These are phyloP conservation scores for Primulina eburnea DNA, from an alignment of 257 asterid species.

Conservation along the genomic window DNA sequence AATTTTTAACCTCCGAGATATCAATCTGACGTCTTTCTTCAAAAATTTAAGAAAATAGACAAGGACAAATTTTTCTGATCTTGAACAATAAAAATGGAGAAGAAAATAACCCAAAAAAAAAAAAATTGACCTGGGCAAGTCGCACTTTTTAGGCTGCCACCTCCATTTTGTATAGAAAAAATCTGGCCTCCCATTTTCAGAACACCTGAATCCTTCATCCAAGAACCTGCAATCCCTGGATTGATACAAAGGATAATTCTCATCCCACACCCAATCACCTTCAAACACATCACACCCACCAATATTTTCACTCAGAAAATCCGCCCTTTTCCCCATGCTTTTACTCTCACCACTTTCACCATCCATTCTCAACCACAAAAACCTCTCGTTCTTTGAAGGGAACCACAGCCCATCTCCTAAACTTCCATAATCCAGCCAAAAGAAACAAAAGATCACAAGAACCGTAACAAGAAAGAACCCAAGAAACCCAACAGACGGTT, in stretches of 20 bases:
- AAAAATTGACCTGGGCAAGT: conserved; percentile 69
- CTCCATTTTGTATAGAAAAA: conserved; percentile 90
- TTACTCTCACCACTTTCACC: conserved; percentile 23
- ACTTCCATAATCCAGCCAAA: conserved; percentile 56
- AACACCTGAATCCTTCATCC: conserved; percentile 85
- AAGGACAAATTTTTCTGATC: conserved; percentile 3
- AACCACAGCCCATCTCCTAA: conserved; percentile 50
- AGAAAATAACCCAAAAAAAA: not conserved
- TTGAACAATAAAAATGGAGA: conserved; percentile 4
- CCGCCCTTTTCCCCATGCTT: conserved; percentile 37
- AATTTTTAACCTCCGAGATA: not conserved
- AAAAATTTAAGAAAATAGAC: not conserved
- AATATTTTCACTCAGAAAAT: conserved; percentile 52
- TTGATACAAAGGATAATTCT: conserved; percentile 71
- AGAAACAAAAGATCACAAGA: conserved; percentile 58
- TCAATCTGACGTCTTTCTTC: not conserved
- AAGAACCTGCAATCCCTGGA: conserved; percentile 72
- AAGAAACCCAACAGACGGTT: conserved; percentile 71
- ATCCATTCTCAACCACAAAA: conserved; percentile 55
- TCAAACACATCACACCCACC: conserved; percentile 77
- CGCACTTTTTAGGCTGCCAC: conserved; percentile 91
- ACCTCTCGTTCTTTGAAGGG: conserved; percentile 51
- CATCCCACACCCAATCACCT: conserved; percentile 99
- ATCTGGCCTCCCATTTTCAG: conserved; percentile 96
- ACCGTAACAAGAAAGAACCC: conserved; percentile 53